Conservation (phyloP, 225 moss, liverwort and hornwort genomes). For the Pseudisothecium myosuroides region DNA sequence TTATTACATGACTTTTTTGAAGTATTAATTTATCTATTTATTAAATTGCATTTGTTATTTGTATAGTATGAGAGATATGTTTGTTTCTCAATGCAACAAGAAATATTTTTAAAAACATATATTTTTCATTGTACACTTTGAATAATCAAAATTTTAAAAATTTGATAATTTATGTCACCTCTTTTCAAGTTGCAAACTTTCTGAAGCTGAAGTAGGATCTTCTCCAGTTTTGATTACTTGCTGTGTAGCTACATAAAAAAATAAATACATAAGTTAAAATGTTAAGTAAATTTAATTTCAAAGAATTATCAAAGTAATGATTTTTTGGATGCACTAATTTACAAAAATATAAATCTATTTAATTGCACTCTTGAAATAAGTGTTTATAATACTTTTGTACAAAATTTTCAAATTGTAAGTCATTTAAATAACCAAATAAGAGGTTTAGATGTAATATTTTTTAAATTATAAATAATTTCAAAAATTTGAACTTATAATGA, state of each 20-base stretch:
- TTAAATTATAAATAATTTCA: background rate
- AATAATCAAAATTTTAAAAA: too few relatives aligned
- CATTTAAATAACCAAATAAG: background rate
- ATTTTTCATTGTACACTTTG: background rate
- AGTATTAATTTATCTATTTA: background rate
- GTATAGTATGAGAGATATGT: too few relatives aligned
- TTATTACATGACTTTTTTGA: rapidly evolving
- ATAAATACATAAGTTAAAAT: background rate
- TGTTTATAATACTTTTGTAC: too few relatives aligned
- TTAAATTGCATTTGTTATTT: background rate
- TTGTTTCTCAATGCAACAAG: too few relatives aligned
- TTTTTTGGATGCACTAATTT: background rate
- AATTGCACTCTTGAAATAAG: background rate
- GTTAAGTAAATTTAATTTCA: too few relatives aligned
- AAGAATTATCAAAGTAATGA: background rate
- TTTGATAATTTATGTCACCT: background rate
- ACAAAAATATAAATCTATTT: too few relatives aligned
- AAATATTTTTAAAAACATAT: background rate
- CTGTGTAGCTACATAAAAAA: slow-evolving; percentile 40
- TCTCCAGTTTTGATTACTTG: slow-evolving; percentile 80
- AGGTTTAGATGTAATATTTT: background rate
- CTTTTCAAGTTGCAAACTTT: slow-evolving; percentile 55
- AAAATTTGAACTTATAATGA: too few relatives aligned
- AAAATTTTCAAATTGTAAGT: background rate
- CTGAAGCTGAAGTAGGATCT: slow-evolving; percentile 52